phyloP scores from a whole-genome alignment of 2,329 filamentous ascomycete species.

The Aureobasidium sp. region DNA sequence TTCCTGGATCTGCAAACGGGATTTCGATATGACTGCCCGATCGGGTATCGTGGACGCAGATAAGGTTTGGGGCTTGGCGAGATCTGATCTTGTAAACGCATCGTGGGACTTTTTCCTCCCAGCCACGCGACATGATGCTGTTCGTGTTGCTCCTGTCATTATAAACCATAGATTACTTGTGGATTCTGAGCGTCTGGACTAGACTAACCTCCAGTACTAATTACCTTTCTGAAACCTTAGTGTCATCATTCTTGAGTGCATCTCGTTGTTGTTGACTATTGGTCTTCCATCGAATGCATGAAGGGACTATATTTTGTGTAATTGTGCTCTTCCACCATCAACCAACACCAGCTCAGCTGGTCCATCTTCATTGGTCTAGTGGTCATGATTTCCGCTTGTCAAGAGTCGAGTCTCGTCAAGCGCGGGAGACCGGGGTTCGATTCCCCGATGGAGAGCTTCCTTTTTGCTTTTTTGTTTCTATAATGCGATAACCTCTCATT shows the following conservation, averaged over 20 bases:
- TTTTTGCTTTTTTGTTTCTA: background rate
- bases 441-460: slow-evolving; percentile 21
- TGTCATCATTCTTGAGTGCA: too few species aligned
- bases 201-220: too few species aligned
- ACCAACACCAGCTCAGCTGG: slow-evolving; percentile 12
- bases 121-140: slow-evolving; percentile 5
- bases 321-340: too few species aligned
- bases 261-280: too few species aligned
- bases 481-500: too few species aligned
- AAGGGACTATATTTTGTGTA: too few species aligned
- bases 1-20: slow-evolving; percentile 2
- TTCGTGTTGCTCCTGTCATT: too few species aligned
- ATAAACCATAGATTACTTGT: too few species aligned
- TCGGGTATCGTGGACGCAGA: slow-evolving; percentile 2
- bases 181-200: too few species aligned
- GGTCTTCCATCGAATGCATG: too few species aligned
- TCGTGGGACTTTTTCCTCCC: background rate
- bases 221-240: too few species aligned
- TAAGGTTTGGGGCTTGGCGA: slow-evolving; percentile 8
- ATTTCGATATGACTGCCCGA: background rate
- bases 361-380: slow-evolving; percentile 17
- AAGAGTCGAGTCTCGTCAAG: slow-evolving; percentile 16
- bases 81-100: slow-evolving; percentile 1
- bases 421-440: slow-evolving; percentile 30
- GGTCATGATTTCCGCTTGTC: slow-evolving; percentile 18